Evolutionary conservation across 2,329 filamentous ascomycete genomes (phyloP).

Genomic region (Talaromyces sp.): DNA sequence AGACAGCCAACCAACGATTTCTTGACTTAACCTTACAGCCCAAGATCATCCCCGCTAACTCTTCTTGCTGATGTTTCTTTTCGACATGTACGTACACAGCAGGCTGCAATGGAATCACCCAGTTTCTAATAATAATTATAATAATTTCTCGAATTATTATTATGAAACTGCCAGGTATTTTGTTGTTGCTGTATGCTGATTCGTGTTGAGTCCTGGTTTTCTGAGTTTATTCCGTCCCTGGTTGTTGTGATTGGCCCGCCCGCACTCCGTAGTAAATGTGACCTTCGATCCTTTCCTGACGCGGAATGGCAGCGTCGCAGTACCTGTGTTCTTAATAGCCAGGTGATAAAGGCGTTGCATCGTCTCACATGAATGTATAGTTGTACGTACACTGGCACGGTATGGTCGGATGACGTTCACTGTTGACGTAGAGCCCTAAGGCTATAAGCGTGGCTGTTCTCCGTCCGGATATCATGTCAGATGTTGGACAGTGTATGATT

Average conservation of each 20-base stretch:
- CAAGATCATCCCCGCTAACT: neutral
- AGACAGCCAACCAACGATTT: neutral
- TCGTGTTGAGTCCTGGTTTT: neutral
- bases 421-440: too few species aligned
- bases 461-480: too few species aligned
- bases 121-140: neutral
- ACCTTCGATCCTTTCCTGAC: neutral
- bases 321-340: neutral
- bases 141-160: neutral
- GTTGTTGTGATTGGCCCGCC: neutral
- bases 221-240: neutral
- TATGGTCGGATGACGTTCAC: neutral
- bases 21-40: neutral
- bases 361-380: neutral
- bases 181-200: neutral
- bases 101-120: too few species aligned
- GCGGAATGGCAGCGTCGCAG: neutral
- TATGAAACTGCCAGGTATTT: too few species aligned
- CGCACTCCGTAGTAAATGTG: neutral
- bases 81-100: too few species aligned
- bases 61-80: too few species aligned
- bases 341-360: neutral
- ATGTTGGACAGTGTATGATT: too few species aligned
- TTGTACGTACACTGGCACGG: neutral
- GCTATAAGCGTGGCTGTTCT: too few species aligned